A percentile compares a stretch with the other conserved stretches of the same genome.
Conservation (phyloP, 768 basidiomycete species). For the Boletus sp. region DNA sequence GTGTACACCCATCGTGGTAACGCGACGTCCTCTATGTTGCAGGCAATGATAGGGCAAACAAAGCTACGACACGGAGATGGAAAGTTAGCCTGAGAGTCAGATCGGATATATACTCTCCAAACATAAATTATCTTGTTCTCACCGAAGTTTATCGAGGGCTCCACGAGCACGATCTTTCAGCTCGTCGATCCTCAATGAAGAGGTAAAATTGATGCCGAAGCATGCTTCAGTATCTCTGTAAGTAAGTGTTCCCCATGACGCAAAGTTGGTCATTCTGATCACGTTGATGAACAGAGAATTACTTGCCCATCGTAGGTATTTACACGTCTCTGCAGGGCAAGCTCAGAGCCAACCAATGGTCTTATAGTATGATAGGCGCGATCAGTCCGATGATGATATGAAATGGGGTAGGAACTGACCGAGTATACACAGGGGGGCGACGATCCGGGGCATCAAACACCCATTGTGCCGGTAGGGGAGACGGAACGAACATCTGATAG, state of each 20-base stretch:
- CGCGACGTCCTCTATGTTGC: background rate
- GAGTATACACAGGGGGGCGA: constrained; percentile 14
- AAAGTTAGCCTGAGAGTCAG: background rate
- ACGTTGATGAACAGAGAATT: background rate
- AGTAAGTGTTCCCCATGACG: too few species aligned
- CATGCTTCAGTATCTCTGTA: constrained; percentile 17
- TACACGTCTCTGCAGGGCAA: constrained; percentile 11
- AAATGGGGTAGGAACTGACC: constrained; percentile 3
- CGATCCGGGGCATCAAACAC: background rate
- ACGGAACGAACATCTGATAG: too few species aligned
- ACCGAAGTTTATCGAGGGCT: constrained; percentile 24
- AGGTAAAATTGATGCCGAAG: constrained; percentile 15
- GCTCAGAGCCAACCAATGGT: constrained; percentile 17
- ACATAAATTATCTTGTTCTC: background rate
- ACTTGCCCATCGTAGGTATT: constrained; percentile 2
- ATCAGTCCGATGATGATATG: background rate
- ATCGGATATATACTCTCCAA: background rate
- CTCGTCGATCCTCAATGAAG: constrained; percentile 3
- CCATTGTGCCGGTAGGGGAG: too few species aligned
- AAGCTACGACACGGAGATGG: background rate
- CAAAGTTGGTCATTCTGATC: background rate
- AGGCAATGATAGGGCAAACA: constrained; percentile 20
- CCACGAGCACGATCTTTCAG: constrained; percentile 8
- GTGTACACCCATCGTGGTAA: background rate
- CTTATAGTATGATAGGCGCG: background rate